Evolutionary conservation across 257 asterid species (phyloP).

Genomic region (Jasminum sambac): DNA sequence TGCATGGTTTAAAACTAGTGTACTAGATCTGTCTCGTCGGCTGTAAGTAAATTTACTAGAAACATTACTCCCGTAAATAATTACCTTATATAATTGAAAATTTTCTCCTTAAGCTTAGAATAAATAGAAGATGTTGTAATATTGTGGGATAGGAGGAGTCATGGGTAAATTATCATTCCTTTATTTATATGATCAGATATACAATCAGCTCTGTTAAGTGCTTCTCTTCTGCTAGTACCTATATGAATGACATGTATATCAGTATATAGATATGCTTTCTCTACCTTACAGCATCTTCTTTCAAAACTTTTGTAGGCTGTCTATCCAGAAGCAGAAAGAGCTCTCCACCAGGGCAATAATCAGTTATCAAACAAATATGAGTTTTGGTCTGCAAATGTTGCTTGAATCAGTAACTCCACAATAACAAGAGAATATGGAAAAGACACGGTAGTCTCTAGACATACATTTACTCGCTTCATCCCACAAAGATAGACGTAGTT

Average conservation of each 20-base stretch:
- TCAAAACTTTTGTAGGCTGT: conserved; percentile 81
- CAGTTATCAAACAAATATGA: conserved; percentile 88
- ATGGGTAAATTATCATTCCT: not conserved
- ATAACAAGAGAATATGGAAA: not conserved
- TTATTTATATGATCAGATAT: not conserved
- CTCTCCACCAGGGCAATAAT: conserved; percentile 93
- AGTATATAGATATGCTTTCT: not conserved
- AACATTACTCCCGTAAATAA: too few relatives aligned
- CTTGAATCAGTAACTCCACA: conserved; percentile 22
- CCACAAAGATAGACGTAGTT: too few relatives aligned
- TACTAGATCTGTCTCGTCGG: too few relatives aligned
- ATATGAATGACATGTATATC: not conserved
- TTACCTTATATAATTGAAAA: too few relatives aligned
- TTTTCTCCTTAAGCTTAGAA: not conserved
- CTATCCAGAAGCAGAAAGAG: conserved; percentile 83
- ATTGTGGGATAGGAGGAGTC: not conserved
- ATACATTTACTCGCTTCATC: too few relatives aligned
- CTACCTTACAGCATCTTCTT: conserved; percentile 91
- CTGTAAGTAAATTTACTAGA: too few relatives aligned
- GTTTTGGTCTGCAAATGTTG: conserved; percentile 73
- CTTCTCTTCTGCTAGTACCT: not conserved
- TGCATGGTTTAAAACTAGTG: too few relatives aligned
- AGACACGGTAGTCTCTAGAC: not conserved
- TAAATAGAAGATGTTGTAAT: not conserved
- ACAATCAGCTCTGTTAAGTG: not conserved